Base-by-base conservation (phyloP, 805 yeast genomes). In the Saccharomycopsis amapae region DNA sequence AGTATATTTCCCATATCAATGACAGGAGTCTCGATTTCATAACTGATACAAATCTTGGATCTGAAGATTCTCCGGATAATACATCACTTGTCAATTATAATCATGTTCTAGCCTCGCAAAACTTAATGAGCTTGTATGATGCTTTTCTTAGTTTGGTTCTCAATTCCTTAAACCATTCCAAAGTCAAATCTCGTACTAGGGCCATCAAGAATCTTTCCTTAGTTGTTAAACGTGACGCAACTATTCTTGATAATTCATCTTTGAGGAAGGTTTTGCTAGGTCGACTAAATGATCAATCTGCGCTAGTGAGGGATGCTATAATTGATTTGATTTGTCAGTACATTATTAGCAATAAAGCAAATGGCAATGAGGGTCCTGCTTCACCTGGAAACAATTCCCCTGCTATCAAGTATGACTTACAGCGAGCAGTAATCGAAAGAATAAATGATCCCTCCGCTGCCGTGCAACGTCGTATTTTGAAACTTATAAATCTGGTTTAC, bases 241-340 rank as follows among this genome's bases (percentile, higher is more conserved):
- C 63, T 0, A 62, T 86, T 19, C 59, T 85, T 37, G 58, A 67
- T 1, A 63, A 72, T 2, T 71, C 78, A 1, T 62, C 63, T 7
- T 72, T 86, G 5, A 78, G 71, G 52, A 62, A 62, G 1, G 68
- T 83, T 0, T 65, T 87, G 2, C 64, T 76, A 1, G 64, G 60
- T 7, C 64, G 78, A 38, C 62, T 87, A 32, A 61, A 57, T 4
- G 90, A 83, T 50, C 56, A 72, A 0, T 83, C 87, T 2, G 78
- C 94, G 0, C 71, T 80, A 33, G 90, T 86, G 0, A 71, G 87
- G 48, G 88, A 82, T 55, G 85, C 94, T 0, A 81, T 81, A 2
- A 63, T 87, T 24, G 93, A 85, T 36, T 66, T 87, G 33, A 61
- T 87, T 22, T 70, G 72, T 9, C 69, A 66, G 42, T 75, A 71